phyloP scores from a whole-genome alignment of 768 basidiomycete genomes.

The Suillus paluster region DNA sequence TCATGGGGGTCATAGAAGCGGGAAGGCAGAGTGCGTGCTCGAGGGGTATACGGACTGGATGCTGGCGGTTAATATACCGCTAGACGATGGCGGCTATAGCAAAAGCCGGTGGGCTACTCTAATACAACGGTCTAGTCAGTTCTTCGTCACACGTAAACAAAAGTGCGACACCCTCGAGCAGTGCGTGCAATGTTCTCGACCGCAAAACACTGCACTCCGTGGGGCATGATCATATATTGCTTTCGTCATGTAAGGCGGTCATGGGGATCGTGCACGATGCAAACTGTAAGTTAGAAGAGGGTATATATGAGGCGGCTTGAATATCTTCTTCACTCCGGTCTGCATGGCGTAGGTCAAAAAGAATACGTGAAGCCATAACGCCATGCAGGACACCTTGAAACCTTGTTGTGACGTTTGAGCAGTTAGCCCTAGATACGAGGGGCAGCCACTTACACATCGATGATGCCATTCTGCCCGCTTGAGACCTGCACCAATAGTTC shows the following conservation, averaged over 20 bases:
- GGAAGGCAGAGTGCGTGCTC: no score
- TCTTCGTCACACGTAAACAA: no score
- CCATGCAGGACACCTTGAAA: slow-evolving; percentile 17
- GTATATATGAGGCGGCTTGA: not conserved
- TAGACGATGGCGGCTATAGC: no score
- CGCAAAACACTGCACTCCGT: no score
- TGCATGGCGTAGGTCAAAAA: slow-evolving; percentile 14
- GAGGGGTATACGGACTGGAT: no score
- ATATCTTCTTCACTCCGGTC: not conserved
- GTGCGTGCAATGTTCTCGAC: no score
- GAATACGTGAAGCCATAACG: slow-evolving; percentile 18
- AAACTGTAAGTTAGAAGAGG: slow-evolving; percentile 8
- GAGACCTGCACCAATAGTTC: slow-evolving; percentile 1
- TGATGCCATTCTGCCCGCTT: slow-evolving; percentile 12
- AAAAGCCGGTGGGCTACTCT: no score
- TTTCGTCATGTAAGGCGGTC: not conserved
- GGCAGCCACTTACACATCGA: slow-evolving; percentile 13
- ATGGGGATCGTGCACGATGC: slow-evolving; percentile 1
- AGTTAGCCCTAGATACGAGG: not conserved
- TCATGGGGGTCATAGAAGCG: no score
- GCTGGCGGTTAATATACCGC: no score
- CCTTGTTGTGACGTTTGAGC: not conserved
- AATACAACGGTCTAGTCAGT: no score
- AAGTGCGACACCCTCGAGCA: no score
- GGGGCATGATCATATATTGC: slow-evolving; percentile 8